These are phyloP conservation scores for Phalaenopsis aphrodite DNA, from an alignment of 106 monocot genomes.

Conservation along the genomic window DNA sequence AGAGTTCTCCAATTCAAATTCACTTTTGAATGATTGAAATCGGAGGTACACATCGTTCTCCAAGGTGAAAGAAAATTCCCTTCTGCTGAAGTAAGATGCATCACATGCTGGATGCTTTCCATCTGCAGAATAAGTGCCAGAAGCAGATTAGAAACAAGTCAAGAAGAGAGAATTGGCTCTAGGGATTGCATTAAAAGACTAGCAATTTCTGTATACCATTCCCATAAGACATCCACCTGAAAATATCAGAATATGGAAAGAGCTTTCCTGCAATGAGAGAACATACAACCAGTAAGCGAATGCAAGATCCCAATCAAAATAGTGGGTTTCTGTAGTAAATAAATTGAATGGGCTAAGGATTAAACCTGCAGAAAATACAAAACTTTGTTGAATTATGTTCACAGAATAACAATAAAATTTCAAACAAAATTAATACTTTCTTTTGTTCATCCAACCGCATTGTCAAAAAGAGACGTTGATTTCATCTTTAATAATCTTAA, in stretches of 20 bases:
- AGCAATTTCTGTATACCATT: constrained; percentile 45
- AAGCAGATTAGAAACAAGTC: background rate
- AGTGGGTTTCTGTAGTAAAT: background rate
- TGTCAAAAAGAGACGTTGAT: background rate
- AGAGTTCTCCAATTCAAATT: constrained; percentile 65
- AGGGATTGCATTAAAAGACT: background rate
- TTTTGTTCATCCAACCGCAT: background rate
- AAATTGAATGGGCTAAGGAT: background rate
- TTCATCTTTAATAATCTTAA: background rate
- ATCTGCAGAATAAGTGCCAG: constrained; percentile 31
- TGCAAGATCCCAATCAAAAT: background rate
- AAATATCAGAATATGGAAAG: constrained; percentile 82
- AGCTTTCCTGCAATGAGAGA: constrained; percentile 66
- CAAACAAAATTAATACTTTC: background rate
- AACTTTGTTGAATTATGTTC: background rate
- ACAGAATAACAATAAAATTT: background rate
- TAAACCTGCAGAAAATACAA: background rate
- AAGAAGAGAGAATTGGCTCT: background rate
- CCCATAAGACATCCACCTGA: constrained; percentile 95
- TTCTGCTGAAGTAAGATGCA: constrained; percentile 58
- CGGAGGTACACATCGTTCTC: constrained; percentile 83
- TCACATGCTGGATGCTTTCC: constrained; percentile 93
- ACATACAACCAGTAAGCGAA: constrained; percentile 3
- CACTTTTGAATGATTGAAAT: constrained; percentile 74
- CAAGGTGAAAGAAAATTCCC: constrained; percentile 90